Conservation (phyloP, 2,329 filamentous ascomycete genomes). For the Basipetospora chlamydospora region DNA sequence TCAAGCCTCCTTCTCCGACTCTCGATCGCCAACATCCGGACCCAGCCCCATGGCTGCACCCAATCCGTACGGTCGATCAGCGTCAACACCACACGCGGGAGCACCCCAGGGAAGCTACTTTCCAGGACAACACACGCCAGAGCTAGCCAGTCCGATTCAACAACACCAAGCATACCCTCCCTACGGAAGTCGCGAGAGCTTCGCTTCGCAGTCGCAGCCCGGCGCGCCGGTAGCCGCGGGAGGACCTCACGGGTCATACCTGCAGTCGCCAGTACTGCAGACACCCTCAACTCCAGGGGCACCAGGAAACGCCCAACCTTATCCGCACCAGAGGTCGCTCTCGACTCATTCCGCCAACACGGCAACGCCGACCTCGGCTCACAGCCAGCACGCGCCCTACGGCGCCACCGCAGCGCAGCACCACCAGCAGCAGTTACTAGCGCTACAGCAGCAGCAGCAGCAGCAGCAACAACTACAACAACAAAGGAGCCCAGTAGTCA, state of each 20-base stretch:
- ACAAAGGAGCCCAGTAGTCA: conserved; percentile 4
- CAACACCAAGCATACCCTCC: conserved; percentile 6
- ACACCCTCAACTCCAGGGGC: conserved; percentile 3
- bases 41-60: too few species aligned
- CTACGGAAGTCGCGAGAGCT: conserved; percentile 2
- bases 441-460: too few species aligned
- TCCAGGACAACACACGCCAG: conserved; percentile 1
- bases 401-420: conserved; percentile 15
- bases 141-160: conserved; percentile 3
- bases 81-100: too few species aligned
- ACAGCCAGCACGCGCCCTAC: conserved; percentile 38
- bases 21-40: not conserved
- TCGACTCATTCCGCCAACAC: conserved; percentile 37
- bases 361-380: conserved; percentile 46
- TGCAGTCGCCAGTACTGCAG: conserved; percentile 5
- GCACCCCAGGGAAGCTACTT: conserved; percentile 2
- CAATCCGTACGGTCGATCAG: too few species aligned
- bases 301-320: conserved; percentile 1
- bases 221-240: not conserved
- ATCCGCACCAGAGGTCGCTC: conserved; percentile 29
- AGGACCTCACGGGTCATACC: conserved; percentile 3
- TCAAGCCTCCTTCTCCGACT: not conserved
- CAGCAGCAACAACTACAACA: conserved; percentile 2
- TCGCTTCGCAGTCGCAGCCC: not conserved
- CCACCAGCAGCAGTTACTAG: conserved; percentile 3